These are phyloP conservation scores for Leptographium galeiforme DNA, from an alignment of 2,329 filamentous ascomycete genomes.

Conservation along the genomic window DNA sequence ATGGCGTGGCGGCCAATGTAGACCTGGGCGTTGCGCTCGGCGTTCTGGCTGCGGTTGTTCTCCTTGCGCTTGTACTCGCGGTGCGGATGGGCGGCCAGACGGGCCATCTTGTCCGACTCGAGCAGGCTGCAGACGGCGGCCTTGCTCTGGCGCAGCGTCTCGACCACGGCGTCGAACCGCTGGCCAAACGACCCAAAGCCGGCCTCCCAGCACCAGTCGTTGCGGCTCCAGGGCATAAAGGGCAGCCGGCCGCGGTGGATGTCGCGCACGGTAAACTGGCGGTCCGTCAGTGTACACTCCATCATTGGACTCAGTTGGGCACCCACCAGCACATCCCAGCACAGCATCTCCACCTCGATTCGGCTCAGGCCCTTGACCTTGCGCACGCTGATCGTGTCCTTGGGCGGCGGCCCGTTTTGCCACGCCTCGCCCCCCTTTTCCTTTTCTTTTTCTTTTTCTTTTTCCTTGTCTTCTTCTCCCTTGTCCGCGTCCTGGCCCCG, in stretches of 20 bases:
- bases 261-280: slow-evolving; percentile 6
- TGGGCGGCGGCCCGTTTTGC: neutral
- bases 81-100: slow-evolving; percentile 10
- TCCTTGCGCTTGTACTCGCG: slow-evolving; percentile 12
- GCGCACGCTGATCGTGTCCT: slow-evolving; percentile 10
- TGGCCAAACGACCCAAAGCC: slow-evolving; percentile 5
- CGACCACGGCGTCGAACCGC: slow-evolving; percentile 9
- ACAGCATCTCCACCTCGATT: slow-evolving; percentile 12
- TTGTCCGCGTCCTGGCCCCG: neutral
- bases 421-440: no score
- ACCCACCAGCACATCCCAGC: slow-evolving; percentile 10
- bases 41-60: slow-evolving; percentile 12
- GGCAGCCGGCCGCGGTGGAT: slow-evolving; percentile 8
- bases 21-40: slow-evolving; percentile 12
- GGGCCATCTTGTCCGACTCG: slow-evolving; percentile 9
- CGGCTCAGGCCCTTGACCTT: slow-evolving; percentile 11
- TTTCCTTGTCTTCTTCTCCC: no score
- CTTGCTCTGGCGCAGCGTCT: slow-evolving; percentile 9
- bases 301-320: neutral
- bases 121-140: slow-evolving; percentile 12
- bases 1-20: slow-evolving; percentile 11
- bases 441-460: no score
- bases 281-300: neutral
- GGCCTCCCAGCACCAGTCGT: slow-evolving; percentile 11
- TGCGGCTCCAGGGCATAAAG: slow-evolving; percentile 10